Base-by-base conservation (phyloP, 192 early-diverging fungal genomes). In the Mortierella claussenii region DNA sequence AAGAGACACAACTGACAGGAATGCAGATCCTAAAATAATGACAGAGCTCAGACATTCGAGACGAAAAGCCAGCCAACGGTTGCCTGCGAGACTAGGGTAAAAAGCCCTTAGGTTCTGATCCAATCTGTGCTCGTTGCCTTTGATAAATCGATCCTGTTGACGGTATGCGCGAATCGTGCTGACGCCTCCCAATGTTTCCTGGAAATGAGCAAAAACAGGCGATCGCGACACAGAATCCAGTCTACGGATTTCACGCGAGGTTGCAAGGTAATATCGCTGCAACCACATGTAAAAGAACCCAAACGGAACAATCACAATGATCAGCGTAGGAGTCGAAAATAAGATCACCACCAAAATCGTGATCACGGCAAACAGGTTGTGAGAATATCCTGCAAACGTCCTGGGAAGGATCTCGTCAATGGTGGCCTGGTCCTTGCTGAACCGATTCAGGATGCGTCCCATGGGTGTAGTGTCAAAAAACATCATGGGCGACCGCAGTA, bases 191-290 rank as follows among this genome's bases (percentile, higher is more conserved):
- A 94, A 81, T 44, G 91, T 90, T 81, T 98, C 94, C 55, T 86
- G 87, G 53, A 87, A 88, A 36, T 69, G 81, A 0, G 93, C 87
- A 73, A 88, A 93, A 6, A 96, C 84, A 2, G 94, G 94, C 17
- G 87, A 89, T 11, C 92, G 83, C 6, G 91, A 85, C 26, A 90
- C 82, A 33, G 79, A 73, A 10, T 79, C 92, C 20, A 98, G 79
- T 20, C 96, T 89, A 79, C 96, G 95, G 51, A 97, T 82, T 78
- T 98, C 96, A 27, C 96, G 87, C 4, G 93, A 91, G 1, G 90
- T 82, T n/a, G 80, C 79, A n/a, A 94, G 68, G 68, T 92, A 97
- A 47, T 87, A 87, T 1, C 69, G 45, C 48, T 87, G 87, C 28
- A 95, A 68, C 49, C 82, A 67, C 8, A 82, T 68, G 61, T 93